phyloP scores from a whole-genome alignment of 73 alveolate species.

The Paramecium biaurelia region DNA sequence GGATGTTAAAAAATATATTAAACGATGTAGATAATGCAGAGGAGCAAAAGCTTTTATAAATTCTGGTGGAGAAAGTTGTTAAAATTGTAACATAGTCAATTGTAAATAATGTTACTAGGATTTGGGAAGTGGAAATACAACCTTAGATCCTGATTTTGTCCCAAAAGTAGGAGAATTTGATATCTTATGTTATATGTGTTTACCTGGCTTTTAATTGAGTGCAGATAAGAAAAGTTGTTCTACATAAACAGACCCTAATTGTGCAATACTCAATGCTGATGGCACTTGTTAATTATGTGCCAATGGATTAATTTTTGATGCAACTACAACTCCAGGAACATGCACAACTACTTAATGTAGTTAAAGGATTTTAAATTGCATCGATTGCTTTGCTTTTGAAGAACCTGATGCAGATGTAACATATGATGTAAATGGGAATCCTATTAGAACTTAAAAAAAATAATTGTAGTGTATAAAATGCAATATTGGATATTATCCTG shows the following conservation, averaged over 20 bases:
- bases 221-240: background rate
- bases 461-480: conserved; percentile 22
- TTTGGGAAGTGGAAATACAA: background rate
- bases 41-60: background rate
- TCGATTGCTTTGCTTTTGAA: background rate
- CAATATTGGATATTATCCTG: background rate
- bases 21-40: conserved; percentile 13
- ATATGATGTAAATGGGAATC: background rate
- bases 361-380: background rate
- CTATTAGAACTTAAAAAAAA: background rate
- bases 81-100: background rate
- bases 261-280: background rate
- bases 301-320: background rate
- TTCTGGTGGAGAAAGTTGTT: background rate
- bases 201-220: background rate
- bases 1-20: background rate
- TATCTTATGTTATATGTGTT: background rate
- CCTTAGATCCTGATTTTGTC: background rate
- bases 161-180: background rate
- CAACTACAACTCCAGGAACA: background rate
- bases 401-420: background rate
- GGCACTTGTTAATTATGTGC: background rate
- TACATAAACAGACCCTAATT: background rate
- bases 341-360: background rate
- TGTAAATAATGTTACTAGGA: background rate